Evolutionary conservation across 805 yeast species (phyloP), one percentile per base, ranked within the genome.

Genomic region (Pichia eremophila): DNA sequence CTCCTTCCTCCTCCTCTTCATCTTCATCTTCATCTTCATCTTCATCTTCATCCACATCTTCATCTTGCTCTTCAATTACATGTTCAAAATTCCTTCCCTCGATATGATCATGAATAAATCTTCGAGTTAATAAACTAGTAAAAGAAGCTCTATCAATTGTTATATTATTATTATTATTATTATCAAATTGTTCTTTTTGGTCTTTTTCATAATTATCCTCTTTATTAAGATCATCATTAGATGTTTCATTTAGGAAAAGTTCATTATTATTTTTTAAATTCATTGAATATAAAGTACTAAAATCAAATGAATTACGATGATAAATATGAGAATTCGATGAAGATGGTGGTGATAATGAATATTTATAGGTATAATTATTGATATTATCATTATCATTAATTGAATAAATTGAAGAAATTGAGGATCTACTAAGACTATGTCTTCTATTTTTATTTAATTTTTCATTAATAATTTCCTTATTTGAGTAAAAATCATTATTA

Each of bases 401-500:
- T 40, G 22, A 25, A 40, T 54, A 51, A 31, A 53, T 53, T 11
- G 51, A 44, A n/a, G 55, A 49, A 28, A 56, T 50, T 15, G 55
- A 53, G 10, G 57, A 51, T 39, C 48, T 44, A n/a, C 52, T 32
- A 14, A 27, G 3, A 27, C 45, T 46, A 15, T 14, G 27, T 25
- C 45, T 41, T 15, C 34, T 42, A 34, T 34, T 27, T 14, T 12
- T 11, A 15, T 19, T 34, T 29, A 25, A 15, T 15, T 11, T 39
- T 7, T 8, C 12, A 25, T 17, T 17, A 17, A 1, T 11, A 34
- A 14, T 3, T 2, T 34, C 17, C 17, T 10, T 34, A 7, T 22
- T 5, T 22, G 25, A 22, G 6, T 22, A 22, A 22, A 5, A 22
- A 22, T 22, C 25, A 22, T 22, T 35, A 35, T 15, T 35, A n/a